A percentile compares a stretch with the other conserved stretches of the same genome.
Evolutionary conservation across 2,329 filamentous ascomycete genomes (phyloP).

Genomic region (Tolypocladium amazonense): DNA sequence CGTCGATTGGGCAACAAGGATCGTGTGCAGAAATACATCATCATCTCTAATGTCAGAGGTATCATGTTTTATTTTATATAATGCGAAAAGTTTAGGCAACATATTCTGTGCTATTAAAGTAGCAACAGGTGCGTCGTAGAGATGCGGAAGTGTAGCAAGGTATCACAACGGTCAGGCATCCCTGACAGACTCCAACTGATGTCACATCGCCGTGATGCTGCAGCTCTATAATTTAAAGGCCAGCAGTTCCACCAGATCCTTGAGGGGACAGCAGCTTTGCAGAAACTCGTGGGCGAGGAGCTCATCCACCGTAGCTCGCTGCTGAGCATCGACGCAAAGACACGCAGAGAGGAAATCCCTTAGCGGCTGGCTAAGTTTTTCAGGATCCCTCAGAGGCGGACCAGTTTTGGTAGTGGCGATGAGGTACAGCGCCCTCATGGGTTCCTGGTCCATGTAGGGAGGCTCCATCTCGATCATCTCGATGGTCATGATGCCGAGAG

Average conservation of each 20-base stretch:
- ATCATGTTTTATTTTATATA: too few relatives aligned
- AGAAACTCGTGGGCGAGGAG: slow-evolving; percentile 88
- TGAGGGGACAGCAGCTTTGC: slow-evolving; percentile 76
- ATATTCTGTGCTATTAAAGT: too few relatives aligned
- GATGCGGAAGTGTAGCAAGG: too few relatives aligned
- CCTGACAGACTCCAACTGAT: too few relatives aligned
- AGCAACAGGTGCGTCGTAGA: too few relatives aligned
- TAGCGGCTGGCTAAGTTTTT: slow-evolving; percentile 94
- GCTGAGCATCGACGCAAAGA: slow-evolving; percentile 92
- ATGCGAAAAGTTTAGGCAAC: too few relatives aligned
- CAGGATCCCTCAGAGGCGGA: slow-evolving; percentile 91
- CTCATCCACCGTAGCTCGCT: slow-evolving; percentile 82
- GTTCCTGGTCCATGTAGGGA: slow-evolving; percentile 95
- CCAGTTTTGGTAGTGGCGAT: slow-evolving; percentile 92
- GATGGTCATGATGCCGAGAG: slow-evolving; percentile 97
- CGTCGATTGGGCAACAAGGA: too few relatives aligned
- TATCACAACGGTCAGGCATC: too few relatives aligned
- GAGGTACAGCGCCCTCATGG: slow-evolving; percentile 90
- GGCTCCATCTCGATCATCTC: slow-evolving; percentile 99
- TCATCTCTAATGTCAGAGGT: too few relatives aligned
- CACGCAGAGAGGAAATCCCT: slow-evolving; percentile 96
- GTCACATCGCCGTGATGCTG: not conserved
- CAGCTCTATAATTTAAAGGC: slow-evolving; percentile 58
- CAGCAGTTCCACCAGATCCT: slow-evolving; percentile 75
- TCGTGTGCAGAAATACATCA: too few relatives aligned